phyloP scores from a whole-genome alignment of 352 stramenopile species.

The Globisporangium ultimum region DNA sequence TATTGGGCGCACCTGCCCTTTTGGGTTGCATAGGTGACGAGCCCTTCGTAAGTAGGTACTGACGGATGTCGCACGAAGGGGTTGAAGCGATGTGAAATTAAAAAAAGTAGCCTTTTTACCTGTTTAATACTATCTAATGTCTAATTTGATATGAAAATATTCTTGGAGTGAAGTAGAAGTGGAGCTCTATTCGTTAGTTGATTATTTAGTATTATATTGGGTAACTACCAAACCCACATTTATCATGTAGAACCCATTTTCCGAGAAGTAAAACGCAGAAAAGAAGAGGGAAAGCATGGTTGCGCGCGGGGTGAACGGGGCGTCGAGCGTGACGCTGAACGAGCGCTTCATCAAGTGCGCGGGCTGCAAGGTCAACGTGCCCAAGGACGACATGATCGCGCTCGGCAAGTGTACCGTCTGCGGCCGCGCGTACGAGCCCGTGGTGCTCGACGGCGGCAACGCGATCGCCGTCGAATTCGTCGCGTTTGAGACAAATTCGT shows the following conservation, averaged over 20 bases:
- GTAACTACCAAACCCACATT: too few relatives aligned
- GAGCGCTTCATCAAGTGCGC: constrained; percentile 79
- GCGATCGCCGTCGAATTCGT: constrained; percentile 30
- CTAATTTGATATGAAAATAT: too few relatives aligned
- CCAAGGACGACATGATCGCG: constrained; percentile 71
- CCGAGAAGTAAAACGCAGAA: background rate
- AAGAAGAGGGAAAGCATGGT: constrained; percentile 21
- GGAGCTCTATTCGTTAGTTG: too few relatives aligned
- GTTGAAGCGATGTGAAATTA: background rate
- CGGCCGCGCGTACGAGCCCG: constrained; percentile 33
- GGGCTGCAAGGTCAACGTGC: constrained; percentile 72
- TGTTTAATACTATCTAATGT: too few relatives aligned
- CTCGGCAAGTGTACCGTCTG: constrained; percentile 64
- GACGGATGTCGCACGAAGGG: constrained; percentile 1
- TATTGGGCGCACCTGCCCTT: too few relatives aligned
- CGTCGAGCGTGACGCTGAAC: constrained; percentile 53
- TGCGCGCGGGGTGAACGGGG: constrained; percentile 47
- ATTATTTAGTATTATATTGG: too few relatives aligned
- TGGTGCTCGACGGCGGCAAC: constrained; percentile 3
- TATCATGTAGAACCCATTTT: background rate
- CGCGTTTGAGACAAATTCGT: constrained; percentile 36
- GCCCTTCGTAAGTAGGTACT: background rate
- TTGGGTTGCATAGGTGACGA: background rate
- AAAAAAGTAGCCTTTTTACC: background rate
- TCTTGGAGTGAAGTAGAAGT: too few relatives aligned